Percentiles rank a stretch among this genome's conserved stretches.
Conservation (phyloP, 345 rosid species). For the Melastoma malabathricum region DNA sequence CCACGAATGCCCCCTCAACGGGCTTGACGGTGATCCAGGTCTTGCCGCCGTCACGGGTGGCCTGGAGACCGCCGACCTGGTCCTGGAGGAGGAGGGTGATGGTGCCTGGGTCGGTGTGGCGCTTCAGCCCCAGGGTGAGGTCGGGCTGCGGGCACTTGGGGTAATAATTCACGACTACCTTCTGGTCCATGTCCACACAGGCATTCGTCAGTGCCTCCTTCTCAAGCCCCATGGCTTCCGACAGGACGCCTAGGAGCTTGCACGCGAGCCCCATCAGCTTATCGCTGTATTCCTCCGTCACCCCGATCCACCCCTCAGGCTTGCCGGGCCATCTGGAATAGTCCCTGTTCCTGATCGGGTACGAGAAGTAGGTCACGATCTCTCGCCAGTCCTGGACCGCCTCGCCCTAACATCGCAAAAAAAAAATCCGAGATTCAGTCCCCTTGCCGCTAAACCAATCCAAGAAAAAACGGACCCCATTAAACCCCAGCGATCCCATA, state of each 20-base stretch:
- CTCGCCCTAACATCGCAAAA: no score
- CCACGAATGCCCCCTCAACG: constrained; percentile 81
- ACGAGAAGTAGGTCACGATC: constrained; percentile 87
- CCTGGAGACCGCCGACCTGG: constrained; percentile 91
- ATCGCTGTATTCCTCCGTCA: constrained; percentile 61
- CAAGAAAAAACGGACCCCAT: no score
- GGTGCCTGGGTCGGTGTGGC: constrained; percentile 93
- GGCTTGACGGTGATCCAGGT: constrained; percentile 97
- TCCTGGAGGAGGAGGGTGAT: constrained; percentile 89
- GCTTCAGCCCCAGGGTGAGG: constrained; percentile 88
- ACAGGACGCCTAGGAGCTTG: constrained; percentile 67
- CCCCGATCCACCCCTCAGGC: constrained; percentile 72
- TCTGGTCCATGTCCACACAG: constrained; percentile 93
- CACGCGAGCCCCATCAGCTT: constrained; percentile 65
- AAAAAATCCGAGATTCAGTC: no score
- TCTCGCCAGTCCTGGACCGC: constrained; percentile 92
- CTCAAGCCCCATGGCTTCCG: constrained; percentile 84
- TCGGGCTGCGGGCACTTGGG: constrained; percentile 92
- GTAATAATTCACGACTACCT: constrained; percentile 79
- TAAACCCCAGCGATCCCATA: no score
- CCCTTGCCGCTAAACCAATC: no score
- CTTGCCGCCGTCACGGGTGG: constrained; percentile 68
- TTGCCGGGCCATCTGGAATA: constrained; percentile 90
- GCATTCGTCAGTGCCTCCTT: constrained; percentile 70
- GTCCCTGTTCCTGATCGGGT: constrained; percentile 58